Evolutionary conservation across 176 grass and related monocot genomes (phyloP).

Genomic region (Lolium multiflorum): DNA sequence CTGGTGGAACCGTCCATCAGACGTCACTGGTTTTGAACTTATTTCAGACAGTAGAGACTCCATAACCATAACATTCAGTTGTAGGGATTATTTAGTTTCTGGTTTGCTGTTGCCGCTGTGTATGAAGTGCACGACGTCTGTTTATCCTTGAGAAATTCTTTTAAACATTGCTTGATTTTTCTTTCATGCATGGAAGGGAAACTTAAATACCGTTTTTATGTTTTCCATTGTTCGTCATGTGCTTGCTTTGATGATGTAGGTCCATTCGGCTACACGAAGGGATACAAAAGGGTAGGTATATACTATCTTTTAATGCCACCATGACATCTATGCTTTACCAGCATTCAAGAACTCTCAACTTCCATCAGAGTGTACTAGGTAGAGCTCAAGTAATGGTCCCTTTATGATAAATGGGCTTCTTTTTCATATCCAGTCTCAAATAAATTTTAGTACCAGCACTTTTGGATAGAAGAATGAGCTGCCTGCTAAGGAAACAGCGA

Average conservation of each 20-base stretch:
- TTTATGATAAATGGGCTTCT: not conserved
- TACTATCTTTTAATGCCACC: not conserved
- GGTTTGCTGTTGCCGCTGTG: not conserved
- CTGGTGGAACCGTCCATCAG: not conserved
- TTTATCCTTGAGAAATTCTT: not conserved
- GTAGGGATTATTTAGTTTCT: not conserved
- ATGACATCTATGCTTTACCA: not conserved
- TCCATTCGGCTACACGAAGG: not conserved
- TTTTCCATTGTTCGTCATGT: conserved; percentile 8
- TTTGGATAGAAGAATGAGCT: not conserved
- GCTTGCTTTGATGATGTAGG: not conserved
- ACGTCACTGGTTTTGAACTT: not conserved
- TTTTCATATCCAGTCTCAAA: not conserved
- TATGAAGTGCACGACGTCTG: not conserved
- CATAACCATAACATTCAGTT: not conserved
- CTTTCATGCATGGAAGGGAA: not conserved
- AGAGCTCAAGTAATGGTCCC: not conserved
- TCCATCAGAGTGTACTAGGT: not conserved
- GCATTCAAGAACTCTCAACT: not conserved
- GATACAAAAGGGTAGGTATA: not conserved
- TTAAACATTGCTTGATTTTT: not conserved
- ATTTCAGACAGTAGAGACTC: not conserved
- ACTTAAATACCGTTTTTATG: not conserved
- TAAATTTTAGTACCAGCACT: not conserved
- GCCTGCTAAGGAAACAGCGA: not conserved